phyloP scores from a whole-genome alignment of 139 green algal species.

The Pseudopediastrum boryanum region DNA sequence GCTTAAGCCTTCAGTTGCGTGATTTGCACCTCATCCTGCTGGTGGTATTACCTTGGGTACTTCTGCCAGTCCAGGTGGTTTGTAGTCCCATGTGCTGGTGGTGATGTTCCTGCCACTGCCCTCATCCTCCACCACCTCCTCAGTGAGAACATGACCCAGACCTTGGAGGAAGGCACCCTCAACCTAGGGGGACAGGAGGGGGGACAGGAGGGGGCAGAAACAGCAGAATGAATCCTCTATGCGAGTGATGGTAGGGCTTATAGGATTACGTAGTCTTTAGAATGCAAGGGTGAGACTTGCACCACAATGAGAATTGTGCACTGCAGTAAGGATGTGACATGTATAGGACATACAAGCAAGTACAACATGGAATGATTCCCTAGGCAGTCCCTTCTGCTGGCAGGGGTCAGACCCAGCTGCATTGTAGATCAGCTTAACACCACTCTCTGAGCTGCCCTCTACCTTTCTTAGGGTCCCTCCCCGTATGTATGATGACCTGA shows the following conservation, averaged over 20 bases:
- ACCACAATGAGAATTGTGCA: too few species aligned
- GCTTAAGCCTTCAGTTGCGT: not conserved
- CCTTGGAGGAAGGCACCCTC: slow-evolving; percentile 34
- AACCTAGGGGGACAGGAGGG: not conserved
- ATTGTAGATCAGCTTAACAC: too few species aligned
- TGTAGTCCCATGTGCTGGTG: slow-evolving; percentile 30
- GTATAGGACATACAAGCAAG: too few species aligned
- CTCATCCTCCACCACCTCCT: slow-evolving; percentile 31
- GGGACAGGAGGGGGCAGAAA: not conserved
- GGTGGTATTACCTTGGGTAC: slow-evolving; percentile 11
- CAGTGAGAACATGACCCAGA: slow-evolving; percentile 24
- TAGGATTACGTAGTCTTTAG: too few species aligned
- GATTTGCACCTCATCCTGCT: not conserved
- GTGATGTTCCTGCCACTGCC: not conserved
- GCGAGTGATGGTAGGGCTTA: not conserved
- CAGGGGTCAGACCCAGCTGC: too few species aligned
- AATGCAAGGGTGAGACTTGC: too few species aligned
- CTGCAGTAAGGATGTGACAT: too few species aligned
- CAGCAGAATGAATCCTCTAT: not conserved
- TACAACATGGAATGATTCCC: too few species aligned
- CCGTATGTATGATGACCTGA: too few species aligned
- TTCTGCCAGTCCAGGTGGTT: slow-evolving; percentile 26
- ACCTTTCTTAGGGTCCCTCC: too few species aligned
- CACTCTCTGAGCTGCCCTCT: too few species aligned
- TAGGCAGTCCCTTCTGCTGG: too few species aligned